Base-by-base conservation (phyloP, 2,329 filamentous ascomycete species). In the Fusarium dlaminii region DNA sequence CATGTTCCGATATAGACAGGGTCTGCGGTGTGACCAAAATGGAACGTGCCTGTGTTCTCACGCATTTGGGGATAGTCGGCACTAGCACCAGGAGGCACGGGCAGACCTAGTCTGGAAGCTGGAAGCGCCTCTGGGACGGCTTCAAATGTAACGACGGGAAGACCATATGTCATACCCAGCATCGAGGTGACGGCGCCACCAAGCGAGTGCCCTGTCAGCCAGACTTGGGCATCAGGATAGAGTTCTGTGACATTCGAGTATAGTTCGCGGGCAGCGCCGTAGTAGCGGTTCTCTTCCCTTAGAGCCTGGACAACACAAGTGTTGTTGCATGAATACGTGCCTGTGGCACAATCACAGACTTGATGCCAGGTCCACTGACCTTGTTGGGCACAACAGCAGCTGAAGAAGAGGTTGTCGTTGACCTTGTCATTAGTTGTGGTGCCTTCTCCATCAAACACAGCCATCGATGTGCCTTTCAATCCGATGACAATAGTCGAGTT, bases 341-440 rank as follows among this genome's bases (percentile, higher is more conserved):
- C 90, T 4, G 93, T 94, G 71, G 95, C 94, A 81, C 96, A 99
- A 81, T 98, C 93, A 83, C 96, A 99, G 63, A 98, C 95, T 80
- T 97, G 93, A 69, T 93, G 92, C 92, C 95, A 98, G 22, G 95
- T 90, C 84, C 92, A 95, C 73, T 95, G 94, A 1, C 95, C 95
- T 77, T 97, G 95, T 83, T 98, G 95, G 8, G 91, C 96, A 83
- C 96, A 99, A 83, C 96, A 99, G 84, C 96, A 99, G 80, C 95
- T 97, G 84, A 98, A 98, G 83, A 97, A 98, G 15, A 99, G 87
- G 80, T 99, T 99, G 83, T 99, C 96, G 81, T 98, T 99, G 79
- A 95, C 87, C 85, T 99, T 99, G 84, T 99, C 96, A 76, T 98
- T 98, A 32, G 95, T 97, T 1, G 96, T 98, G 3, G 96, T 98